Conservation (phyloP, 495 filamentous ascomycete genomes). For the Viridothelium virens region DNA sequence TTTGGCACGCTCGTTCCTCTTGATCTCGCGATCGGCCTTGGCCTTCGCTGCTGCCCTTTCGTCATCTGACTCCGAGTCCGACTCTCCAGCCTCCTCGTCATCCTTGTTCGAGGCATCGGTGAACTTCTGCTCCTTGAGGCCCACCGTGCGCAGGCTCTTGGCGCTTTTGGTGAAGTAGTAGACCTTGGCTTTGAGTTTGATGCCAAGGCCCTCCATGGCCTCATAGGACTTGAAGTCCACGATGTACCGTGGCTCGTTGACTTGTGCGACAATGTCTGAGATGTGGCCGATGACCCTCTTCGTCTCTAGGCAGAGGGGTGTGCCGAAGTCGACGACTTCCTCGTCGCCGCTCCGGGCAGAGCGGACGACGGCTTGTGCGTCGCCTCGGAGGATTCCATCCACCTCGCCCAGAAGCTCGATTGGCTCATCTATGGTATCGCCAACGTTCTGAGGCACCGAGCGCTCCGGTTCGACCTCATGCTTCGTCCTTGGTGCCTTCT, state of each 20-base stretch:
- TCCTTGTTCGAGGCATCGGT: slow-evolving; percentile 90
- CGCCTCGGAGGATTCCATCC: slow-evolving; percentile 63
- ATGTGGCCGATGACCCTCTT: slow-evolving; percentile 69
- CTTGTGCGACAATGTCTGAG: slow-evolving; percentile 71
- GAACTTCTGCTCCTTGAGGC: slow-evolving; percentile 65
- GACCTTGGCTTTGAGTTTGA: slow-evolving; percentile 55
- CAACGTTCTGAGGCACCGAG: slow-evolving; percentile 13
- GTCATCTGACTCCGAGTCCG: slow-evolving; percentile 86
- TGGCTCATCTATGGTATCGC: slow-evolving; percentile 63
- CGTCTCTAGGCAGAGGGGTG: slow-evolving; percentile 72
- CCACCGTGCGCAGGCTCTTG: slow-evolving; percentile 71
- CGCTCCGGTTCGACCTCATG: too few species aligned
- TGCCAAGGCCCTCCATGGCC: slow-evolving; percentile 58
- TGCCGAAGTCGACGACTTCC: slow-evolving; percentile 72
- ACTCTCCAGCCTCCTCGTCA: slow-evolving; percentile 77
- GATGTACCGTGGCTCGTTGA: slow-evolving; percentile 74
- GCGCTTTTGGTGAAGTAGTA: slow-evolving; percentile 56
- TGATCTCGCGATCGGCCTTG: slow-evolving; percentile 36
- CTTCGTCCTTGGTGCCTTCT: slow-evolving; percentile 43
- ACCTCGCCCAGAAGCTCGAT: slow-evolving; percentile 66
- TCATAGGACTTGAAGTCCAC: slow-evolving; percentile 58
- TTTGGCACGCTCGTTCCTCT: too few species aligned
- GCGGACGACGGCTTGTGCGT: too few species aligned
- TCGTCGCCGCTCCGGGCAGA: slow-evolving; percentile 54
- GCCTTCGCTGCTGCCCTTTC: slow-evolving; percentile 87